Conservation (phyloP, 768 basidiomycete species). For the Calvatia gigantea region DNA sequence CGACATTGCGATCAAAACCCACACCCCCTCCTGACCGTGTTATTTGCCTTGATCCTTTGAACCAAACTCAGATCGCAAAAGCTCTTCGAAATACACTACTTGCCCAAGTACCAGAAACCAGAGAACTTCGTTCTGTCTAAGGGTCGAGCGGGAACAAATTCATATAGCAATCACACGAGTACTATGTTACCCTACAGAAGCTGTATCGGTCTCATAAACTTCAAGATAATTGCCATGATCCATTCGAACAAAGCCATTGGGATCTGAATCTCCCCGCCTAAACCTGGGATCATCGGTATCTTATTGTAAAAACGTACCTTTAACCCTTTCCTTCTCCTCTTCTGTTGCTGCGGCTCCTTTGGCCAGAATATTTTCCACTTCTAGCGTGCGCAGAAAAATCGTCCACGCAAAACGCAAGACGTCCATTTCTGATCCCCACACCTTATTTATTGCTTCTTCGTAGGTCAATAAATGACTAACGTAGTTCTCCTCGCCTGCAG, state of each 20-base stretch:
- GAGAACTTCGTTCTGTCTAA: too few species aligned
- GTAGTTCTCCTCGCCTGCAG: constrained; percentile 54
- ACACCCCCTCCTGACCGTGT: constrained; percentile 30
- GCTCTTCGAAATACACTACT: too few species aligned
- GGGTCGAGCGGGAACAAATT: too few species aligned
- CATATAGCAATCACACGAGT: not conserved
- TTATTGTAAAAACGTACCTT: not conserved
- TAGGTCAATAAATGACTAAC: constrained; percentile 36
- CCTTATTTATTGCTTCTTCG: constrained; percentile 37
- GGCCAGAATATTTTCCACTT: constrained; percentile 1
- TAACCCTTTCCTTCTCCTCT: not conserved
- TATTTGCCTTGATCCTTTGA: constrained; percentile 23
- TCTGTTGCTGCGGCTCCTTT: not conserved
- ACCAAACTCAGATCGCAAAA: not conserved
- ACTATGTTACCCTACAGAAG: not conserved
- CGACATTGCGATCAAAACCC: constrained; percentile 6
- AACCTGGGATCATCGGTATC: not conserved
- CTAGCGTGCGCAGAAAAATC: constrained; percentile 26
- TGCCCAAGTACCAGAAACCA: not conserved
- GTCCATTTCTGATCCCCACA: constrained; percentile 27
- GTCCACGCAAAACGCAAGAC: constrained; percentile 39
- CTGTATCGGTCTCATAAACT: not conserved
- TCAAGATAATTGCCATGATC: not conserved
- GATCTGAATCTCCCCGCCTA: not conserved
- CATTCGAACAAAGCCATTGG: not conserved